Evolutionary conservation across 768 basidiomycete genomes (phyloP), one percentile per base, ranked within the genome.

Genomic region (Russula emetica): DNA sequence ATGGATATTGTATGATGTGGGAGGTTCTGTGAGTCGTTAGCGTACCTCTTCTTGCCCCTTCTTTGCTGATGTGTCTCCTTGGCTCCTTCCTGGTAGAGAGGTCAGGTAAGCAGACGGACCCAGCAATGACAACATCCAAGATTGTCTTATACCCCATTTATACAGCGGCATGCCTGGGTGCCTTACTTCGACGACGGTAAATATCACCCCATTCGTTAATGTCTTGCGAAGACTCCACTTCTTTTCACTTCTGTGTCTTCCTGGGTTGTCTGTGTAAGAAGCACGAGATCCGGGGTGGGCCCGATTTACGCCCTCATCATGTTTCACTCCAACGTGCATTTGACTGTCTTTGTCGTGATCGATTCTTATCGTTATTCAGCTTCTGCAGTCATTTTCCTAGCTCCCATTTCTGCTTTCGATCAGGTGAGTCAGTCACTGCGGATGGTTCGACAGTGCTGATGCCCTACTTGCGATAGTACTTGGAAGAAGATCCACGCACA

Each of bases 381-480:
- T 5, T 86, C 87, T 50, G 90, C 91, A 36, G 86, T 93, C 71
- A 92, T 93, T 73, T 93, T 93, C 74, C 76, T 93, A 55, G 91
- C 89, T 56, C 91, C 91, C 45, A 86, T 93, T 66, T 89, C 88
- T 70, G 91, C 91, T 45, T 93, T 90, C 72, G 90, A 93, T 78
- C 90, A 92, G 83, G 88, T 85, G 70, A 66, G 77, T 54, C n/a
- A 42, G 13, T 14, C 13, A 18, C 30, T 32, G 28, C 26, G 22
- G 40, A 36, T 22, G 16, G 50, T 34, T 45, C n/a, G 50, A 87
- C 61, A 85, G 85, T 50, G 78, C 86, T 64, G 36, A 64, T 52
- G 26, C 8, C 42, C 65, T 53, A 24, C 63, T 24, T 22, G 13
- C 18, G 28, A 14, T 57, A 93, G 90, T 92, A 92, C 73, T 79